A percentile compares a stretch with the other conserved stretches of the same genome.
Evolutionary conservation across 345 rosid species (phyloP).

Genomic region (Zanthoxylum bungeanum): DNA sequence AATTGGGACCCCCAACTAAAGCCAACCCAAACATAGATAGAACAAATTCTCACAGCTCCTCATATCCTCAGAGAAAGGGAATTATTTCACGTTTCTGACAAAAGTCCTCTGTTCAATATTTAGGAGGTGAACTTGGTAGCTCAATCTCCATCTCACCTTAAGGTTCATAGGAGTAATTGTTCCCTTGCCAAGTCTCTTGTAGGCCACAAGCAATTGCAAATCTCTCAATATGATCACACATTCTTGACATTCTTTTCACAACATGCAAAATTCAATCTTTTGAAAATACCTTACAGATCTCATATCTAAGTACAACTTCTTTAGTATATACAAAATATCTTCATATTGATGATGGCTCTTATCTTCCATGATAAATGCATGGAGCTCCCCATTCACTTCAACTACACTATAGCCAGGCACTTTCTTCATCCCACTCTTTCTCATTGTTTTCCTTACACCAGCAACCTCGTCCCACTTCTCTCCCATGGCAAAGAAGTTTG

Average conservation of each 20-base stretch:
- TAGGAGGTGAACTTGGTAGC: constrained; percentile 21
- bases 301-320: constrained; percentile 45
- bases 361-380: constrained; percentile 64
- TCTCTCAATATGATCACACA: neutral
- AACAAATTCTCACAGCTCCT: neutral
- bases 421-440: constrained; percentile 46
- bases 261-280: constrained; percentile 2
- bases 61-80: neutral
- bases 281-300: constrained; percentile 18
- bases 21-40: neutral
- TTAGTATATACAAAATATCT: constrained; percentile 38
- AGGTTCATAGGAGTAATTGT: constrained; percentile 23
- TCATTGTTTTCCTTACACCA: constrained; percentile 58
- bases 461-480: constrained; percentile 62
- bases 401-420: constrained; percentile 61
- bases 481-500: constrained; percentile 60
- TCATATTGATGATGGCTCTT: constrained; percentile 42
- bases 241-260: neutral
- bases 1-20: neutral
- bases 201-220: neutral
- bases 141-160: constrained; percentile 20
- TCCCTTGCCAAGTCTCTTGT: neutral
- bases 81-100: neutral
- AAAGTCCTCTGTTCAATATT: neutral
- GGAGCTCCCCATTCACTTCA: constrained; percentile 54